Percentiles rank a stretch among this genome's conserved stretches.
These are phyloP conservation scores for Solanum chilense DNA, from an alignment of 257 asterid species.

Conservation along the genomic window DNA sequence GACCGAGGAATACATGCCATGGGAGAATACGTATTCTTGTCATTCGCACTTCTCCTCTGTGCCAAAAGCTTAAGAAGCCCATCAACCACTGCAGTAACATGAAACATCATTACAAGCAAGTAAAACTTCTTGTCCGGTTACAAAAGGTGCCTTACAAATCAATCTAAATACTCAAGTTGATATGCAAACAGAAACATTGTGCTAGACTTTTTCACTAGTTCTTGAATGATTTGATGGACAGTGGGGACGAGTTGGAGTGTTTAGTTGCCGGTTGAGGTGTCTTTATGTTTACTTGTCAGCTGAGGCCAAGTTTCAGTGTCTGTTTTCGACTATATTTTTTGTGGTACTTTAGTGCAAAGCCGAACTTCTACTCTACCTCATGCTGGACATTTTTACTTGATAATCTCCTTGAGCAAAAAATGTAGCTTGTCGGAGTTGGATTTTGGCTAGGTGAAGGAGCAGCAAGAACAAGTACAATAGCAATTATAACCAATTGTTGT, in stretches of 20 bases:
- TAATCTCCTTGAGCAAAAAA: neutral
- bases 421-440: neutral
- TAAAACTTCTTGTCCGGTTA: neutral
- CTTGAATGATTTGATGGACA: neutral
- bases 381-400: neutral
- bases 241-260: neutral
- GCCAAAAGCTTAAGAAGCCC: conserved; percentile 81
- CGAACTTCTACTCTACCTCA: neutral
- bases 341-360: neutral
- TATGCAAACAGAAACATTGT: neutral
- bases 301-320: neutral
- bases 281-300: neutral
- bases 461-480: neutral
- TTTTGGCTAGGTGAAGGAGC: neutral
- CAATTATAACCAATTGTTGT: neutral
- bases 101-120: neutral
- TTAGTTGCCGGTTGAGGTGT: neutral
- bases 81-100: conserved; percentile 55
- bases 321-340: neutral
- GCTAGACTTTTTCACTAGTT: neutral
- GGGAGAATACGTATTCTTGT: conserved; percentile 48
- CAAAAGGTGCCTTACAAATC: neutral
- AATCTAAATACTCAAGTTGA: neutral
- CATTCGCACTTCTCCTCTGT: conserved; percentile 54
- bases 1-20: conserved; percentile 82